A percentile compares a stretch with the other conserved stretches of the same genome.
Evolutionary conservation across 441 rosid genomes (phyloP).

Genomic region (Hura crepitans): DNA sequence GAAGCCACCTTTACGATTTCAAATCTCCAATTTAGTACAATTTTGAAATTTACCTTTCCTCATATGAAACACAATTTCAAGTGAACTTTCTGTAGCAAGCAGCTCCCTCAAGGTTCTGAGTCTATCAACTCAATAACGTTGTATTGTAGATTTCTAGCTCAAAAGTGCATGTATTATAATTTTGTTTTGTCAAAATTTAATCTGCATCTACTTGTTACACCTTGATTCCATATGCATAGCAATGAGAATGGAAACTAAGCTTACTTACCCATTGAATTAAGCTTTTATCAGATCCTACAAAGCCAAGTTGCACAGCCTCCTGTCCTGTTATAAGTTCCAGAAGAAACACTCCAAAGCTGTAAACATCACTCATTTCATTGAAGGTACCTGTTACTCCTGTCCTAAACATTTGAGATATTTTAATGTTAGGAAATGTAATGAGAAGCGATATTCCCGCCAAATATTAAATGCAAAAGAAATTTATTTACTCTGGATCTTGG

Average conservation of each 20-base stretch:
- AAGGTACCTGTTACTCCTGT: slow-evolving; percentile 30
- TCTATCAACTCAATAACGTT: neutral
- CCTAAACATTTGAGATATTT: slow-evolving; percentile 31
- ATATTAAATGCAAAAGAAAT: slow-evolving; percentile 18
- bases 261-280: slow-evolving; percentile 48
- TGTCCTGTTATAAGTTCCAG: slow-evolving; percentile 56
- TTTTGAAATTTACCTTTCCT: neutral
- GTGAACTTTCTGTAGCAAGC: neutral
- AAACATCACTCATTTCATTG: slow-evolving; percentile 48
- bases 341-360: slow-evolving; percentile 67
- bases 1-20: slow-evolving; percentile 37
- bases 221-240: neutral
- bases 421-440: neutral
- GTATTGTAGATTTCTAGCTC: neutral
- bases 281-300: slow-evolving; percentile 36
- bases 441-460: neutral
- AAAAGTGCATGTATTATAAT: neutral
- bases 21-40: slow-evolving; percentile 5
- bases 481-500: slow-evolving; percentile 56
- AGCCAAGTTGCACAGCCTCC: slow-evolving; percentile 29
- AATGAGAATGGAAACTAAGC: neutral
- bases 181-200: neutral
- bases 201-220: neutral
- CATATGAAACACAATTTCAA: neutral
- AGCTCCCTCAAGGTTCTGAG: neutral